Conservation (phyloP, 225 moss, liverwort and hornwort species). For the Pseudoscleropodium purum region DNA sequence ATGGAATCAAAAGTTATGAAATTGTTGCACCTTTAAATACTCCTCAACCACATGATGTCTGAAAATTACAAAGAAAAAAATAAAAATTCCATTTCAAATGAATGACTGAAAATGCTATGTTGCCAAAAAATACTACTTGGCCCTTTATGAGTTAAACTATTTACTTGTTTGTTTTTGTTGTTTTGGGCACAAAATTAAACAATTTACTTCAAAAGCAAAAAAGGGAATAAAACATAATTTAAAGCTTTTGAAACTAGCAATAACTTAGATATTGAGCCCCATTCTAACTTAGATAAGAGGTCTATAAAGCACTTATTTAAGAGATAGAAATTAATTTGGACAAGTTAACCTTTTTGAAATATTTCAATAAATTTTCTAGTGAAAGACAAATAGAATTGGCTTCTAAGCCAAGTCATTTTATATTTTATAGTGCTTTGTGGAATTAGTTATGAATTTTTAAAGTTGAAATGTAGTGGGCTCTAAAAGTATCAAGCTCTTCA, state of each 20-base stretch:
- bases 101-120: too few species aligned
- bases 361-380: too few species aligned
- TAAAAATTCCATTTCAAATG: too few species aligned
- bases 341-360: not conserved
- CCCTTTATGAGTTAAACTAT: rapidly evolving
- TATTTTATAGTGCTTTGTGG: not conserved
- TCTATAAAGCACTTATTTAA: not conserved
- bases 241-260: not conserved
- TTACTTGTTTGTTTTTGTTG: too few species aligned
- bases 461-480: rapidly evolving
- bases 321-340: not conserved
- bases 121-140: too few species aligned
- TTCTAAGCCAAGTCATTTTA: rapidly evolving
- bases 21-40: too few species aligned
- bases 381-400: not conserved
- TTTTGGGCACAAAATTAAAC: not conserved
- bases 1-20: too few species aligned
- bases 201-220: not conserved
- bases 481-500: rapidly evolving
- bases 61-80: too few species aligned
- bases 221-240: rapidly evolving
- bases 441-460: not conserved
- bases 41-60: too few species aligned
- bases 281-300: not conserved
- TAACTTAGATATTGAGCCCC: rapidly evolving